phyloP scores from a whole-genome alignment of 2,329 filamentous ascomycete species.

The Aspergillus costaricaensis region DNA sequence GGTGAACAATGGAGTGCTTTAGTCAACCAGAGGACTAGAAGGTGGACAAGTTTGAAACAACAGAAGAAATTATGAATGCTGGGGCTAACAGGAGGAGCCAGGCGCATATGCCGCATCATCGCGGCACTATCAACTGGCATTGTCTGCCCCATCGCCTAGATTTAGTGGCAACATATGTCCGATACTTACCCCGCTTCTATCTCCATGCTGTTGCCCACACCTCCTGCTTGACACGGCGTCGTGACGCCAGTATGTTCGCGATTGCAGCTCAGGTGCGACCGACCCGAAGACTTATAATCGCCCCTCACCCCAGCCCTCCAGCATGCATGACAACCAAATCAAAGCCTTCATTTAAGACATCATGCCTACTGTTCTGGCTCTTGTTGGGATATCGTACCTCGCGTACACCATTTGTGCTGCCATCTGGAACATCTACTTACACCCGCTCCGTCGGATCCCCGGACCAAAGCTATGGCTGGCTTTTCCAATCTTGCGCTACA shows the following conservation, averaged over 20 bases:
- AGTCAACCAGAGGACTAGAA: too few species aligned
- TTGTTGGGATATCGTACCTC: neutral
- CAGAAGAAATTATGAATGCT: too few species aligned
- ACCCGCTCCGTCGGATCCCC: conserved; percentile 16
- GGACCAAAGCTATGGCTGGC: conserved; percentile 21
- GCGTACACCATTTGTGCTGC: neutral
- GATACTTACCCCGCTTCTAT: neutral
- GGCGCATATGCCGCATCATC: too few species aligned
- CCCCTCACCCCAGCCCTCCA: neutral
- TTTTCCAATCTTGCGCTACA: conserved; percentile 16
- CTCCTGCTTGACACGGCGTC: neutral
- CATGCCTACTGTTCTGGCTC: neutral
- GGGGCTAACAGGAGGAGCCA: too few species aligned
- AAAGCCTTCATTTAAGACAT: neutral
- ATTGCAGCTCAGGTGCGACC: neutral
- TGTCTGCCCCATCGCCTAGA: too few species aligned
- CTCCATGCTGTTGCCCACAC: neutral
- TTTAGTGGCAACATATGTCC: neutral
- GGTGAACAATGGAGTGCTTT: too few species aligned
- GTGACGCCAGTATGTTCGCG: neutral
- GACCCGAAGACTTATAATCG: neutral
- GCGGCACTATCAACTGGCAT: too few species aligned
- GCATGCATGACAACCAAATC: neutral
- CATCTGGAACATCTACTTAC: conserved; percentile 23
- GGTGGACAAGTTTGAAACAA: too few species aligned